Base-by-base conservation (phyloP, 805 yeast species). In the Schwanniomyces vanrijiae region DNA sequence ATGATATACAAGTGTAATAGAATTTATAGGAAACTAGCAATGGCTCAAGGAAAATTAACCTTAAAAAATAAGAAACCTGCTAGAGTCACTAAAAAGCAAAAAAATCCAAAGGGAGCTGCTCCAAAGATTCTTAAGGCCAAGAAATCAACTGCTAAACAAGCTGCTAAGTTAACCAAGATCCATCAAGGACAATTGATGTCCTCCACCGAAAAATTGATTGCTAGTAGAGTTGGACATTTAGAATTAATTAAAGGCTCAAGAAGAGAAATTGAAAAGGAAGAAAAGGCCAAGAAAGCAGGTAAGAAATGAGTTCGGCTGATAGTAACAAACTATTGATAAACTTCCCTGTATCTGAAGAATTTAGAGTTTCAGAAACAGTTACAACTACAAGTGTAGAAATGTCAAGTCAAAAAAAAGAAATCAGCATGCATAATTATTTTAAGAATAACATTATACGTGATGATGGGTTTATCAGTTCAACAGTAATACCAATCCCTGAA, bases 141-240 rank as follows among this genome's bases (percentile, higher is more conserved):
- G 64, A 88, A 83, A 61, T 70, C 76, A 34, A 78, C 76, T 48
- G 63, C 70, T 5, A 62, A 61, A 41, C 59, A 61, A 44, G 70
- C 83, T 52, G 75, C 77, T 48, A 81, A 81, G 55, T 69, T 86
- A 48, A 71, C 77, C 43, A 85, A 83, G 63, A 73, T 76, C 35
- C 87, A 81, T 60, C 65, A 74, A 34, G 77, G 81, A 3, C 80
- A 75, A 55, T 81, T 73, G 62, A 74, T 68, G 42, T 61, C 81
- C 3, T 74, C 80, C 37, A 92, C 98, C 3, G 99, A 92, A 68
- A 90, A 82, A 69, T 75, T 90, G 47, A 82, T 92, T 55, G 84
- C 97, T 1, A 77, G 95, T 47, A 80, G 92, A 64, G 97, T 92
- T 6, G 99, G 99, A 21, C 98, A 92, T 66, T 76, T 92, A 58